Evolutionary conservation across 441 rosid species (phyloP).

Genomic region (Capsella rubella): DNA sequence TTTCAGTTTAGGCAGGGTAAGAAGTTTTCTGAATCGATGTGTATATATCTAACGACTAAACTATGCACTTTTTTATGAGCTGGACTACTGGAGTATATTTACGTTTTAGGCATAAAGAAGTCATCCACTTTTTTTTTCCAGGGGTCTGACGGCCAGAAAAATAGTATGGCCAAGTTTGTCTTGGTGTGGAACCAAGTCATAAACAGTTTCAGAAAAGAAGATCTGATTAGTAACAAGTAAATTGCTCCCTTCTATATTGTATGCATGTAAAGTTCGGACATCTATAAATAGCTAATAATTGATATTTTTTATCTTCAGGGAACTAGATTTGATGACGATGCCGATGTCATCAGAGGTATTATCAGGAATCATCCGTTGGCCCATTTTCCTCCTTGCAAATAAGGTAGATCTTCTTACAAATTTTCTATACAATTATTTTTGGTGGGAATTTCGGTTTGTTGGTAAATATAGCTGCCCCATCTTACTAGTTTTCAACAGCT

Average conservation of each 20-base stretch:
- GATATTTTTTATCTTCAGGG: slow-evolving; percentile 57
- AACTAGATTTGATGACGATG: slow-evolving; percentile 89
- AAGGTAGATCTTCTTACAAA: slow-evolving; percentile 57
- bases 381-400: slow-evolving; percentile 92
- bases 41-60: slow-evolving; percentile 3
- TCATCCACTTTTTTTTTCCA: slow-evolving; percentile 36
- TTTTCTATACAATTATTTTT: slow-evolving; percentile 8
- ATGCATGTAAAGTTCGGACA: slow-evolving; percentile 12
- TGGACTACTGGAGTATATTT: slow-evolving; percentile 2
- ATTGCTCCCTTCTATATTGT: slow-evolving; percentile 28
- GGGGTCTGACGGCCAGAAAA: slow-evolving; percentile 59
- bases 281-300: slow-evolving; percentile 14
- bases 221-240: slow-evolving; percentile 93
- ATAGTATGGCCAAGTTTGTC: slow-evolving; percentile 79
- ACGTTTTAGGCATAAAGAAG: slow-evolving; percentile 1
- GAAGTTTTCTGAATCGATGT: slow-evolving; percentile 26
- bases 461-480: slow-evolving; percentile 48
- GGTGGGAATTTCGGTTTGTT: slow-evolving; percentile 30
- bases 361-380: slow-evolving; percentile 83
- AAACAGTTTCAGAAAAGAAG: slow-evolving; percentile 74
- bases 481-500: slow-evolving; percentile 81
- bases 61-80: neutral
- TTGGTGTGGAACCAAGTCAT: slow-evolving; percentile 96
- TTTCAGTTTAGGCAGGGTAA: slow-evolving; percentile 66
- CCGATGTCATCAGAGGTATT: slow-evolving; percentile 76